phyloP scores from a whole-genome alignment of 73 alveolate genomes.

The Paraurostyla sp. region DNA sequence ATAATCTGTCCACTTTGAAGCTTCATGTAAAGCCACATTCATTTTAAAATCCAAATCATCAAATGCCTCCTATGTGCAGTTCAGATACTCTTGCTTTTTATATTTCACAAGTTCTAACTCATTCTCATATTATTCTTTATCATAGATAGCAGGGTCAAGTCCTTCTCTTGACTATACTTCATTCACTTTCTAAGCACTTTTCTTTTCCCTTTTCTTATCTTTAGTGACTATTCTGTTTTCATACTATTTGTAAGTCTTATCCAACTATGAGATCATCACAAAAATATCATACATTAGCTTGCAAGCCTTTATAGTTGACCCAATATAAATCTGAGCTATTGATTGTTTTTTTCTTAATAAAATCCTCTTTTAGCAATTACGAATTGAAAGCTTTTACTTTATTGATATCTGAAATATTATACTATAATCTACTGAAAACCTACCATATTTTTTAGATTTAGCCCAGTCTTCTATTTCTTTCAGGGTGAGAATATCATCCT shows the following conservation, averaged over 20 bases:
- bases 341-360: neutral
- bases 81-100: neutral
- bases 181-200: neutral
- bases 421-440: neutral
- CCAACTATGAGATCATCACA: neutral
- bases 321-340: neutral
- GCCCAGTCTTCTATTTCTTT: slow-evolving; percentile 5
- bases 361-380: neutral
- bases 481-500: neutral
- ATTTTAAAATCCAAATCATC: neutral
- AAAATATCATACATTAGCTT: neutral
- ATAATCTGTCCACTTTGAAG: neutral
- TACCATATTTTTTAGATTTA: neutral
- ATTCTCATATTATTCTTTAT: neutral
- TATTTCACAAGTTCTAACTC: neutral
- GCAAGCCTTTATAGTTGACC: neutral
- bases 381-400: neutral
- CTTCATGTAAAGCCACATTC: neutral
- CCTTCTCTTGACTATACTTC: neutral
- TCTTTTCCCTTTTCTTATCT: neutral
- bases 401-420: neutral
- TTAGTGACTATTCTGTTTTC: neutral
- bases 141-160: neutral
- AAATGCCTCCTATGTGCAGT: neutral
- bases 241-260: neutral